phyloP scores from a whole-genome alignment of 2,329 filamentous ascomycete species.

The Colletotrichum scovillei region DNA sequence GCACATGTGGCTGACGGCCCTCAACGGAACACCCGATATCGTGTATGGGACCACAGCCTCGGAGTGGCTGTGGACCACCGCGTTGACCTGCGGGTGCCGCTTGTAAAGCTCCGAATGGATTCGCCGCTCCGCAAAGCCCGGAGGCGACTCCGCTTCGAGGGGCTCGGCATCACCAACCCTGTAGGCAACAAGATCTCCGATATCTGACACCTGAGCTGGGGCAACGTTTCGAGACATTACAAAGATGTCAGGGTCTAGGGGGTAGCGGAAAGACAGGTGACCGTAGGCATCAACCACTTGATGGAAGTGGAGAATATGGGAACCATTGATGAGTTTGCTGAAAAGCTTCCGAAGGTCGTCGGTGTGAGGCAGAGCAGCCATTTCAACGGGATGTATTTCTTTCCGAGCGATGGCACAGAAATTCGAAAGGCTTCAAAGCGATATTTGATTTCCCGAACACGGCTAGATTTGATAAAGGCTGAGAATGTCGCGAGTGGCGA shows the following conservation, averaged over 20 bases:
- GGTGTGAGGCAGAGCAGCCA: not conserved
- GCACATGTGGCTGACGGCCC: slow-evolving; percentile 54
- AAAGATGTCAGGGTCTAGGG: slow-evolving; percentile 55
- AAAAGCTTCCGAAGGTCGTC: not conserved
- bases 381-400: not conserved
- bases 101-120: slow-evolving; percentile 61
- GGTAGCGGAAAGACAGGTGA: slow-evolving; percentile 64
- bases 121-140: slow-evolving; percentile 55
- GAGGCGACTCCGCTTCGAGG: slow-evolving; percentile 49
- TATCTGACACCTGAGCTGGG: slow-evolving; percentile 57
- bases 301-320: slow-evolving; percentile 64
- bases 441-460: not conserved
- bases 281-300: slow-evolving; percentile 65
- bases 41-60: slow-evolving; percentile 55
- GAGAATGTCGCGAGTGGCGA: too few relatives aligned
- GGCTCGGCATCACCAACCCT: slow-evolving; percentile 52
- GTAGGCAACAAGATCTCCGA: slow-evolving; percentile 59
- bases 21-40: slow-evolving; percentile 51
- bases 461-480: not conserved
- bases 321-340: slow-evolving; percentile 53
- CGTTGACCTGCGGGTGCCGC: slow-evolving; percentile 49
- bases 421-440: not conserved
- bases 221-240: slow-evolving; percentile 60
- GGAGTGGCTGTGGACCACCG: slow-evolving; percentile 57
- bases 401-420: not conserved